Conservation (phyloP, 2,329 filamentous ascomycete species). For the Ceratocystis lukuohia region DNA sequence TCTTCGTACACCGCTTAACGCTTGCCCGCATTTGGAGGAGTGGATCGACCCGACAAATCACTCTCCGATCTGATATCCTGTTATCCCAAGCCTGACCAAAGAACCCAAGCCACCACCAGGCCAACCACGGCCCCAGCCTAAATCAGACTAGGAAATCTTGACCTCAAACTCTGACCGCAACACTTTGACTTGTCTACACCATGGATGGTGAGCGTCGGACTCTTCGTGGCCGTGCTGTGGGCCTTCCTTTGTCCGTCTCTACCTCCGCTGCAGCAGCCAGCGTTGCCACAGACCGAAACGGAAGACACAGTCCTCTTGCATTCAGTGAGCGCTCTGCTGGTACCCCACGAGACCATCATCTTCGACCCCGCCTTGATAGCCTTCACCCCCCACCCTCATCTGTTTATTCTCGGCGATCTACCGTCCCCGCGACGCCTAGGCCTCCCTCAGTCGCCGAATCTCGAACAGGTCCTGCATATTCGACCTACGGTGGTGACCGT, state of each 20-base stretch:
- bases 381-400: background rate
- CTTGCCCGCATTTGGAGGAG: background rate
- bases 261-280: background rate
- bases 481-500: background rate
- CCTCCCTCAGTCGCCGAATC: background rate
- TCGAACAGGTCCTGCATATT: conserved; percentile 7
- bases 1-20: background rate
- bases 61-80: background rate
- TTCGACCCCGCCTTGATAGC: conserved; percentile 5
- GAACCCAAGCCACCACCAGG: background rate
- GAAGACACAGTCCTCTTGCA: conserved; percentile 8
- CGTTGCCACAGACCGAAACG: background rate
- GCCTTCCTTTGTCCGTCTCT: conserved; percentile 8
- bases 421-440: background rate
- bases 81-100: background rate
- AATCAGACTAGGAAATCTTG: background rate
- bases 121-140: background rate
- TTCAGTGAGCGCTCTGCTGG: background rate
- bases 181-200: background rate
- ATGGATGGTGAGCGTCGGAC: conserved; percentile 18
- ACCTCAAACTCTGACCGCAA: background rate
- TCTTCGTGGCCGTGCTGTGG: conserved; percentile 14
- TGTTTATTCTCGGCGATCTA: background rate
- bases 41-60: background rate
- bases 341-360: conserved; percentile 5